Conservation (phyloP, 75 land plant species). For the Pinus taeda region DNA sequence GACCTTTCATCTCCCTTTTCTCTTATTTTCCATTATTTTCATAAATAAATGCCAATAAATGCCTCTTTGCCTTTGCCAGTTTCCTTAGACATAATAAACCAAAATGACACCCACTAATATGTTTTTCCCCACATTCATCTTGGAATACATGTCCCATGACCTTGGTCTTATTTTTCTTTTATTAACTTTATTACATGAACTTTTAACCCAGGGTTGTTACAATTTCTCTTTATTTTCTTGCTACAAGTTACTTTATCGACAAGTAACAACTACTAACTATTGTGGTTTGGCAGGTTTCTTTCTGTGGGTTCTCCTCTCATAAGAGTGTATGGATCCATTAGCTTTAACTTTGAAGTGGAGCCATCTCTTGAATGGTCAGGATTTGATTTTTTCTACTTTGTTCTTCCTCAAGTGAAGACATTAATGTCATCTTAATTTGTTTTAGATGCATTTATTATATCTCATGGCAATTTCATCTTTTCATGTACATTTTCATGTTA, state of each 20-base stretch:
- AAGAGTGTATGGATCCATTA: constrained; percentile 92
- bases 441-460: neutral
- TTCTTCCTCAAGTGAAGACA: constrained; percentile 76
- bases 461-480: neutral
- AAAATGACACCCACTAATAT: no score
- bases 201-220: no score
- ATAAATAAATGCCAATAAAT: no score
- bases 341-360: constrained; percentile 65
- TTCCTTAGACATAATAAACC: no score
- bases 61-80: no score
- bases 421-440: neutral
- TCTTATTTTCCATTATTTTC: no score
- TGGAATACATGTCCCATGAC: no score
- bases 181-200: no score
- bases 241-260: neutral
- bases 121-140: no score
- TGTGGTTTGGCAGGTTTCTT: constrained; percentile 55
- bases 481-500: neutral
- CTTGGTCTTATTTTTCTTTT: no score
- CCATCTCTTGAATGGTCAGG: constrained; percentile 68
- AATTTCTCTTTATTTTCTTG: neutral
- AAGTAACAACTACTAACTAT: neutral
- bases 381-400: constrained; percentile 88
- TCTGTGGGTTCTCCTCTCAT: constrained; percentile 72
- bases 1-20: no score